Base-by-base conservation (phyloP, 345 rosid species). In the Ceriops decandra region DNA sequence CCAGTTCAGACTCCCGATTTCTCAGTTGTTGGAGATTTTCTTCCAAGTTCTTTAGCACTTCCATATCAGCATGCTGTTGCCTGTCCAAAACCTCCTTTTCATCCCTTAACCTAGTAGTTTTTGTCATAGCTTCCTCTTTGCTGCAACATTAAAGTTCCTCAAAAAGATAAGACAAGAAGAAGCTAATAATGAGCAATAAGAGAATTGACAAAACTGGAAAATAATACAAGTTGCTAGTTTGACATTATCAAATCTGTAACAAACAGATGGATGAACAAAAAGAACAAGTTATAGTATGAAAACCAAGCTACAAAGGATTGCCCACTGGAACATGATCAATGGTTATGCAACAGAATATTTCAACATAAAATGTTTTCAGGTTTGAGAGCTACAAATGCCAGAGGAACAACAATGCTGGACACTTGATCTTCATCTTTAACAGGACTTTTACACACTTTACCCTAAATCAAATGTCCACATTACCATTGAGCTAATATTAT, bases 71-170 rank as follows among this genome's bases (percentile, higher is more conserved):
- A 81, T 87, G 91, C 21, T 88, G 97, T 62, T 95, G 96, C 87
- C 95, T 88, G 57, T 91, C 96, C 63, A 91, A 77, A 71, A 91
- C 95, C 87, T 95, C 99, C 68, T 95, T 88, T 77, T 95, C 95
- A 81, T 91, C 97, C 80, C 93, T 87, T 57, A 91, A 84, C 85
- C 85, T 87, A 5, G 87, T 81, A 79, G 98, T 95, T 87, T 80
- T 85, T 88, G 84, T 87, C 73, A 93, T 96, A 78, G 98, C 99
- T 58, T 91, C 93, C 81, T 90, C 96, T 80, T 95, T 95, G 66
- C 97, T 95, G 86, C 79, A 78, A 80, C 53, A 76, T 62, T 56
- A 75, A 57, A 57, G 62, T 68, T 67, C 42, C 60, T 28, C 30
- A 22, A 46, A 67, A 38, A 62, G 38, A 53, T 46, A 19, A 53